A percentile compares a stretch with the other conserved stretches of the same genome.
phyloP scores from a whole-genome alignment of 305 asterid genomes.

The Rubia peregrina region DNA sequence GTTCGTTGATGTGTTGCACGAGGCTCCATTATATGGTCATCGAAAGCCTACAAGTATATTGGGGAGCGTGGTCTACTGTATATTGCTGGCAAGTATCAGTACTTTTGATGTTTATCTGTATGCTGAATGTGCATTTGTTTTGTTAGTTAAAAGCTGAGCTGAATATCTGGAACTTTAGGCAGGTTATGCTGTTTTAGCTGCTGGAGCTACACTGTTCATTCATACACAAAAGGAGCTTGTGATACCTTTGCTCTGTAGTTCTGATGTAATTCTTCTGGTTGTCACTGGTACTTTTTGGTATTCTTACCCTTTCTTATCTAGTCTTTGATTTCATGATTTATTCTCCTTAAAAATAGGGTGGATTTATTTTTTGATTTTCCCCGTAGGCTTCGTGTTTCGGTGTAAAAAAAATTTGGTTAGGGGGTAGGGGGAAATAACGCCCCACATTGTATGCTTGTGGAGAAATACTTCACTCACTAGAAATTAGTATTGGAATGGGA shows the following conservation, averaged over 20 bases:
- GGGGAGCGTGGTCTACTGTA: slow-evolving; percentile 75
- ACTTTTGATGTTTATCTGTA: slow-evolving; percentile 1
- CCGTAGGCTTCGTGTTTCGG: not conserved
- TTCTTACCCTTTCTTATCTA: slow-evolving; percentile 8
- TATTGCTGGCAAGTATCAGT: slow-evolving; percentile 67
- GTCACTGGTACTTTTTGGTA: slow-evolving; percentile 51
- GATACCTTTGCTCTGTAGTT: slow-evolving; percentile 75
- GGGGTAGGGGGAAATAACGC: not conserved
- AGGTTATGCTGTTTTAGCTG: slow-evolving; percentile 85
- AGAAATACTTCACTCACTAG: not conserved
- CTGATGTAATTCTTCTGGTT: slow-evolving; percentile 62
- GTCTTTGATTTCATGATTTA: slow-evolving; percentile 14
- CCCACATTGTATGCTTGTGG: not conserved
- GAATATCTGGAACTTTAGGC: slow-evolving; percentile 60
- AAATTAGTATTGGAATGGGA: not conserved
- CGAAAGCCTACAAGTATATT: slow-evolving; percentile 69
- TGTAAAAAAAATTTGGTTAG: not conserved
- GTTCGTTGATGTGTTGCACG: slow-evolving; percentile 87
- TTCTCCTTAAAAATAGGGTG: slow-evolving; percentile 3
- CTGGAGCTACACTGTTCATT: slow-evolving; percentile 74
- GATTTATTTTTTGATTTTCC: not conserved
- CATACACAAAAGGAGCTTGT: slow-evolving; percentile 41
- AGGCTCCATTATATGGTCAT: slow-evolving; percentile 91
- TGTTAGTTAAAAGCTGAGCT: slow-evolving; percentile 20
- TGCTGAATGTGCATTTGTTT: not conserved